phyloP scores from a whole-genome alignment of 1,139 yeast species.

The Nakaseomyces kungkrabaensis region DNA sequence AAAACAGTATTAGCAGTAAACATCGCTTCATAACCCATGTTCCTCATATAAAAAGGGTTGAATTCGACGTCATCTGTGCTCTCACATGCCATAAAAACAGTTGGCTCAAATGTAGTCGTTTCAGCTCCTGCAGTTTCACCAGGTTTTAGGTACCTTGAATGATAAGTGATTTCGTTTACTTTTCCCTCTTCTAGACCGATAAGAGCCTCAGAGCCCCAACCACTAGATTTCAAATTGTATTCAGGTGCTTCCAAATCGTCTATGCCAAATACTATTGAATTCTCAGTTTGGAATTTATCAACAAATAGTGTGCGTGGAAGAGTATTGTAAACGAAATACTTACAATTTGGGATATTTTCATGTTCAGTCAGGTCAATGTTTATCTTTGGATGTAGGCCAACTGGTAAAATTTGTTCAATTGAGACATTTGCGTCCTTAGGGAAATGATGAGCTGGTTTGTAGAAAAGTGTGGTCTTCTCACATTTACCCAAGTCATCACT shows the following conservation, averaged over 20 bases:
- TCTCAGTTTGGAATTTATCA: constrained; percentile 33
- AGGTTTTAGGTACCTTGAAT: constrained; percentile 41
- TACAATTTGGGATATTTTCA: constrained; percentile 21
- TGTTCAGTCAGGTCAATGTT: constrained; percentile 13
- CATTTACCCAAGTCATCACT: constrained; percentile 16
- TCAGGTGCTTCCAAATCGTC: constrained; percentile 37
- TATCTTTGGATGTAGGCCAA: constrained; percentile 39
- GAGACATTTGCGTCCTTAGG: background rate
- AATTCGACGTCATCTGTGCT: constrained; percentile 18
- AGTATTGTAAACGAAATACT: constrained; percentile 24
- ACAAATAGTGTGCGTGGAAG: constrained; percentile 30
- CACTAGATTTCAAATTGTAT: constrained; percentile 30
- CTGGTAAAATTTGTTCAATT: constrained; percentile 30
- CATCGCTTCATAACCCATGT: constrained; percentile 35
- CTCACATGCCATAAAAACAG: constrained; percentile 42
- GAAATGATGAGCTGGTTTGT: constrained; percentile 15
- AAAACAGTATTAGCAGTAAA: constrained; percentile 39
- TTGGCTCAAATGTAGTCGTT: constrained; percentile 31
- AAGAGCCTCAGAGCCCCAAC: constrained; percentile 39
- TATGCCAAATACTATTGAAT: constrained; percentile 30
- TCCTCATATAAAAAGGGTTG: constrained; percentile 33
- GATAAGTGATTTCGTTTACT: constrained; percentile 34
- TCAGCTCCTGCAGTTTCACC: constrained; percentile 16
- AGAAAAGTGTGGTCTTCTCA: constrained; percentile 22
- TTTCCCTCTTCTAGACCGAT: constrained; percentile 29